Evolutionary conservation across 305 asterid species (phyloP).

Genomic region (Solanum hybrid): DNA sequence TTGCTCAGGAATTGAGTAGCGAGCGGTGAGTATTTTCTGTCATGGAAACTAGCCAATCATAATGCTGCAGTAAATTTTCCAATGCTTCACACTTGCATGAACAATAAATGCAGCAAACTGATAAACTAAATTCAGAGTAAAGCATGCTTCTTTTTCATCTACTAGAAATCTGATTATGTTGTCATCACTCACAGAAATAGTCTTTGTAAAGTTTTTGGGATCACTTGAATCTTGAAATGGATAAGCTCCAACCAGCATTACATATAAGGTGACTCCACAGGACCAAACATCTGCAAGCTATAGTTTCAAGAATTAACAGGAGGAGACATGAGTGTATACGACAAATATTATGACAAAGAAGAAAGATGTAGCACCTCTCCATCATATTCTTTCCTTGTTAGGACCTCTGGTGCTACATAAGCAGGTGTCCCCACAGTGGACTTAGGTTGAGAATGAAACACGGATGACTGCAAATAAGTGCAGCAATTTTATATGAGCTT

Average conservation of each 20-base stretch:
- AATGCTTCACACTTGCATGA: background rate
- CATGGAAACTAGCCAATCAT: slow-evolving; percentile 2
- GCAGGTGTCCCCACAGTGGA: slow-evolving; percentile 49
- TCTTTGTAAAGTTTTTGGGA: slow-evolving; percentile 27
- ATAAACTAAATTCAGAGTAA: background rate
- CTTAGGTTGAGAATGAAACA: slow-evolving; percentile 46
- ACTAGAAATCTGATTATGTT: background rate
- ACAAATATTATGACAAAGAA: background rate
- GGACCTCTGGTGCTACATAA: slow-evolving; percentile 44
- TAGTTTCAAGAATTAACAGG: background rate
- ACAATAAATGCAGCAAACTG: background rate
- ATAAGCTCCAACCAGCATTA: slow-evolving; percentile 41
- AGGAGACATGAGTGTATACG: background rate
- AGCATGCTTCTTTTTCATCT: background rate
- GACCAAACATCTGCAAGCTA: slow-evolving; percentile 60
- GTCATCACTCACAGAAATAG: slow-evolving; percentile 23
- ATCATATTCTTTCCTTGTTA: slow-evolving; percentile 37
- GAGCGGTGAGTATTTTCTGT: slow-evolving; percentile 30
- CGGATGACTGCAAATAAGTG: slow-evolving; percentile 26
- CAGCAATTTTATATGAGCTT: background rate
- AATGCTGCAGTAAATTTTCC: background rate
- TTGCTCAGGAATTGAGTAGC: slow-evolving; percentile 26
- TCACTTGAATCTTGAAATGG: slow-evolving; percentile 38
- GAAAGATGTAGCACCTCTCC: slow-evolving; percentile 31
- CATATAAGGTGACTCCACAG: slow-evolving; percentile 47